Percentiles rank a stretch among this genome's conserved stretches.
These are phyloP conservation scores for Serendipita sp. DNA, from an alignment of 768 basidiomycete genomes.

Conservation along the genomic window DNA sequence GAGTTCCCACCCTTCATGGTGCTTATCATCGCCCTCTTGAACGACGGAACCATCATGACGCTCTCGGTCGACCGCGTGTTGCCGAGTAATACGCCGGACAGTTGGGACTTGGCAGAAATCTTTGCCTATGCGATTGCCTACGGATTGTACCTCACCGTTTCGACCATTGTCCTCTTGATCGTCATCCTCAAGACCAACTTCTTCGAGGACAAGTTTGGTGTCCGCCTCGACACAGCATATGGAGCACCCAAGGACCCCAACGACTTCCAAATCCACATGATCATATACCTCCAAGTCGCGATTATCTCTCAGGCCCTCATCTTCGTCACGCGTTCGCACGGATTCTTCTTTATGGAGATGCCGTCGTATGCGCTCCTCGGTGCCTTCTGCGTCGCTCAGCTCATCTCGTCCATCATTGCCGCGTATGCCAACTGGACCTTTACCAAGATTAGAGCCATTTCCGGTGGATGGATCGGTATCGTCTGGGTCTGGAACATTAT, in stretches of 20 bases:
- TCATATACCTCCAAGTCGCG: slow-evolving; percentile 91
- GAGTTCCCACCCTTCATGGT: slow-evolving; percentile 99
- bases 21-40: slow-evolving; percentile 89
- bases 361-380: slow-evolving; percentile 75
- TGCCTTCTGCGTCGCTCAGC: slow-evolving; percentile 88
- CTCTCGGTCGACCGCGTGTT: slow-evolving; percentile 90
- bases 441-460: slow-evolving; percentile 63
- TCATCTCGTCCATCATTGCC: slow-evolving; percentile 90
- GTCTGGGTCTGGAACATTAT: slow-evolving; percentile 94
- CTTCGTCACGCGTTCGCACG: slow-evolving; percentile 87
- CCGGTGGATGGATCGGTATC: slow-evolving; percentile 93
- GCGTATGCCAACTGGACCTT: slow-evolving; percentile 90
- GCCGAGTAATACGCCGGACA: slow-evolving; percentile 82
- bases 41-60: slow-evolving; percentile 99
- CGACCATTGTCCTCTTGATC: slow-evolving; percentile 68
- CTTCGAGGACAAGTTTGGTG: slow-evolving; percentile 80
- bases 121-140: slow-evolving; percentile 92
- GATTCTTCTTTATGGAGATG: slow-evolving; percentile 95
- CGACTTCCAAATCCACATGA: slow-evolving; percentile 67
- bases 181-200: slow-evolving; percentile 76
- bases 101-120: slow-evolving; percentile 93
- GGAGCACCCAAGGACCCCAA: slow-evolving; percentile 28
- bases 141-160: slow-evolving; percentile 81
- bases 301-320: slow-evolving; percentile 98
- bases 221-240: slow-evolving; percentile 23